Conservation (phyloP, 257 asterid species). For the Penstemon eatonii region DNA sequence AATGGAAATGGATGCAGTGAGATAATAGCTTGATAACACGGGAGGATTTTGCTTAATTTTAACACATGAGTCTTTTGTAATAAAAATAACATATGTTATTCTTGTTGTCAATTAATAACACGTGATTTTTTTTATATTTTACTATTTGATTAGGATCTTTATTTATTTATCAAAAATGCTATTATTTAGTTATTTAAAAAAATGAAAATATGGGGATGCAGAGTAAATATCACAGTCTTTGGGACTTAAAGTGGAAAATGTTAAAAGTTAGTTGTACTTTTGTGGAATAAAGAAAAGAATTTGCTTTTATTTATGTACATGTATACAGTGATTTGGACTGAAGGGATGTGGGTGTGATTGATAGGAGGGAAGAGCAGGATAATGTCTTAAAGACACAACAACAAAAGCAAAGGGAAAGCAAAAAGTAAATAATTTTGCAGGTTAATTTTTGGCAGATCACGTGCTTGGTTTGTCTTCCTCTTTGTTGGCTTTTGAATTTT, state of each 20-base stretch:
- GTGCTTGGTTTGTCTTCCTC: conserved; percentile 77
- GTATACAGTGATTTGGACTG: conserved; percentile 59
- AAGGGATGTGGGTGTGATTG: conserved; percentile 60
- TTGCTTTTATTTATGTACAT: conserved; percentile 16
- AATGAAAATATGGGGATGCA: no score
- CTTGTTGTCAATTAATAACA: neutral
- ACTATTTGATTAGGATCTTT: neutral
- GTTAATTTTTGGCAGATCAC: conserved; percentile 69
- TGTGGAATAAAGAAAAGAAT: conserved; percentile 35
- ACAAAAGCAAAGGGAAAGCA: conserved; percentile 27
- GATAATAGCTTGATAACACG: no score
- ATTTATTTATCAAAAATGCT: no score
- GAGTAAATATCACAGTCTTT: no score
- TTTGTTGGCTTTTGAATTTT: conserved; percentile 49
- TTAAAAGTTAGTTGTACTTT: conserved; percentile 34
- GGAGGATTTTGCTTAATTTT: no score
- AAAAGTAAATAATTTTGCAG: conserved; percentile 29
- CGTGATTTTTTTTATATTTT: neutral
- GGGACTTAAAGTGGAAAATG: neutral
- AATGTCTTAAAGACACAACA: conserved; percentile 34
- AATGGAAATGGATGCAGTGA: no score
- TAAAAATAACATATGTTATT: no score
- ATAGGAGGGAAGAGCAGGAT: conserved; percentile 48
- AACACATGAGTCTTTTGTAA: no score
- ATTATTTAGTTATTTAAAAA: no score